phyloP scores from a whole-genome alignment of 2,329 filamentous ascomycete genomes.

The Cryoendolithus antarcticus region DNA sequence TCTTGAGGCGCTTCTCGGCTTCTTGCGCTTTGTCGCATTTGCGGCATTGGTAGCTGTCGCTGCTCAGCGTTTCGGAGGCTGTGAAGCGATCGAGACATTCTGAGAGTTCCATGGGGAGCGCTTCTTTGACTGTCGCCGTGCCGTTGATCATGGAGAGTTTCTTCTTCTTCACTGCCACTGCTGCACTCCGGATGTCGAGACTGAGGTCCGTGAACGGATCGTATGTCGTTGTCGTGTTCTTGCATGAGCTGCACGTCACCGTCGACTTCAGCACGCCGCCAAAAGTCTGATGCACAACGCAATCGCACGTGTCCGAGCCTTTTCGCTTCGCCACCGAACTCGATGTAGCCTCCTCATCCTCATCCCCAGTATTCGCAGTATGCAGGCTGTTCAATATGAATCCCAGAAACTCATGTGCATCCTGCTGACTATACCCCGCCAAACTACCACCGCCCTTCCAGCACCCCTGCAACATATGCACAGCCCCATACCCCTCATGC shows the following conservation, averaged over 20 bases:
- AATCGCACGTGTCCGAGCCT: constrained; percentile 49
- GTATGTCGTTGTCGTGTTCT: constrained; percentile 66
- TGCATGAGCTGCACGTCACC: constrained; percentile 80
- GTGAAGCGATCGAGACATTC: constrained; percentile 79
- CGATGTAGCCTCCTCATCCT: constrained; percentile 33
- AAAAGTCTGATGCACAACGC: constrained; percentile 88
- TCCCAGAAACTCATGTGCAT: constrained; percentile 94
- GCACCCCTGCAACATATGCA: constrained; percentile 76
- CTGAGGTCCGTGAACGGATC: constrained; percentile 88
- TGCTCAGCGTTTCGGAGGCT: constrained; percentile 59
- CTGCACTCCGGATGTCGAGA: constrained; percentile 60
- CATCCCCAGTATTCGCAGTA: constrained; percentile 50
- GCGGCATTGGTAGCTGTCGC: constrained; percentile 75
- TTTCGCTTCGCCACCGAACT: constrained; percentile 19
- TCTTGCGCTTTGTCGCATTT: constrained; percentile 64
- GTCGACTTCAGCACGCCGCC: constrained; percentile 85
- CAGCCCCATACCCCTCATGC: constrained; percentile 79
- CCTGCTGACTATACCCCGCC: constrained; percentile 88
- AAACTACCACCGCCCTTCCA: constrained; percentile 62
- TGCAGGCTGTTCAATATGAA: constrained; percentile 89
- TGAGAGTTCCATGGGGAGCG: constrained; percentile 27
- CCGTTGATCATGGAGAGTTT: constrained; percentile 37
- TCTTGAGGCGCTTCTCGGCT: constrained; percentile 70
- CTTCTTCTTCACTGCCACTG: constrained; percentile 48
- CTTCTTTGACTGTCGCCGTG: constrained; percentile 21